These are phyloP conservation scores for Penicillium carneum DNA, from an alignment of 2,329 filamentous ascomycete genomes.

Conservation along the genomic window DNA sequence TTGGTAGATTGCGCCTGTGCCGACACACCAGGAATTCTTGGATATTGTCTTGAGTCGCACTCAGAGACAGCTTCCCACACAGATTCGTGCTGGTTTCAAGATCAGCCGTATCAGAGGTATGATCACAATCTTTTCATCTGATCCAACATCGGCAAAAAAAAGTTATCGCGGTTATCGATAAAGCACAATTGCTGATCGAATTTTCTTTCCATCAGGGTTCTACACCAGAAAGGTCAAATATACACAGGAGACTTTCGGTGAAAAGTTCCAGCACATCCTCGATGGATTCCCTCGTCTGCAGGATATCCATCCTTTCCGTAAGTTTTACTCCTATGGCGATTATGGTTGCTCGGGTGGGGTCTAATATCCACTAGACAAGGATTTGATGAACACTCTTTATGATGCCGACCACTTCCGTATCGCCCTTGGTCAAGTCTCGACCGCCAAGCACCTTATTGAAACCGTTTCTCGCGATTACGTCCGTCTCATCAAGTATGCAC, in stretches of 20 bases:
- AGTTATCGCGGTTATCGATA: slow-evolving; percentile 37
- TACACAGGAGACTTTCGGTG: slow-evolving; percentile 93
- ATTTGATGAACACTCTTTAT: slow-evolving; percentile 95
- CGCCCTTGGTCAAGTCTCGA: slow-evolving; percentile 92
- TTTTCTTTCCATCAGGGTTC: slow-evolving; percentile 66
- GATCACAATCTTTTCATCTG: background rate
- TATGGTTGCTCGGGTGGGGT: slow-evolving; percentile 11
- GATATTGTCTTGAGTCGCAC: slow-evolving; percentile 96
- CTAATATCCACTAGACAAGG: slow-evolving; percentile 62
- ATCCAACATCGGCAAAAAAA: slow-evolving; percentile 23
- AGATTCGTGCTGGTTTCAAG: slow-evolving; percentile 95
- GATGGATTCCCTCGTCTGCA: slow-evolving; percentile 90
- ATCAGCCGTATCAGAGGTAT: slow-evolving; percentile 83
- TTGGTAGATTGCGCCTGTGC: slow-evolving; percentile 76
- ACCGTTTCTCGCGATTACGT: slow-evolving; percentile 96
- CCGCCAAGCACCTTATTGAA: slow-evolving; percentile 94
- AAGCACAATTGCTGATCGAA: slow-evolving; percentile 42
- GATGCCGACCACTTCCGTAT: slow-evolving; percentile 98
- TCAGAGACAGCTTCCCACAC: slow-evolving; percentile 89
- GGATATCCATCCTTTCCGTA: slow-evolving; percentile 94
- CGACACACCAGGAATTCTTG: slow-evolving; percentile 92
- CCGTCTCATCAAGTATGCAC: slow-evolving; percentile 92
- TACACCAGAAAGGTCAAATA: slow-evolving; percentile 99
- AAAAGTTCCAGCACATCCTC: slow-evolving; percentile 89
- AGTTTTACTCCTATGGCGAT: slow-evolving; percentile 28